Evolutionary conservation across 192 early-diverging fungal species (phyloP).

Genomic region (Entophlyctis helioformis): DNA sequence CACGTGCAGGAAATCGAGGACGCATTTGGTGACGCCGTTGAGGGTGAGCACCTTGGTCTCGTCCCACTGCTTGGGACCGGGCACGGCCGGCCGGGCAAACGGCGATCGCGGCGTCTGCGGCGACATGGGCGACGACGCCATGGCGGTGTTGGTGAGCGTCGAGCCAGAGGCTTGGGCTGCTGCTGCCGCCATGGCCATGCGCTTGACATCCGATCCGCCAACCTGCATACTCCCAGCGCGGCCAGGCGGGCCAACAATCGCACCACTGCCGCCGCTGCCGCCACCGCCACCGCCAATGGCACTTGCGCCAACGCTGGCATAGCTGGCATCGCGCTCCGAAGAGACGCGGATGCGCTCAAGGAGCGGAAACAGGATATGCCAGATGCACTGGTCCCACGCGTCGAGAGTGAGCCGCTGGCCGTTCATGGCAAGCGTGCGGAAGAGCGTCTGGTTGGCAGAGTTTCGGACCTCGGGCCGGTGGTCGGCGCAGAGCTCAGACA

Average conservation of each 20-base stretch:
- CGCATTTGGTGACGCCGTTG: slow-evolving; percentile 54
- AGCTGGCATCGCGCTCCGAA: slow-evolving; percentile 6
- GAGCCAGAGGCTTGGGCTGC: too few relatives aligned
- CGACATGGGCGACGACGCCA: too few relatives aligned
- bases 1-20: slow-evolving; percentile 52
- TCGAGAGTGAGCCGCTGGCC: slow-evolving; percentile 55
- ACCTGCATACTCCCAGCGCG: too few relatives aligned
- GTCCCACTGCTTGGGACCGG: slow-evolving; percentile 93
- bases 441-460: slow-evolving; percentile 87
- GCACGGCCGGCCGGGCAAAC: too few relatives aligned
- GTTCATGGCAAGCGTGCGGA: slow-evolving; percentile 86
- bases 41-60: slow-evolving; percentile 73
- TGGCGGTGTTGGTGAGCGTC: too few relatives aligned
- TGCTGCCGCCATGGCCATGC: slow-evolving; percentile 41
- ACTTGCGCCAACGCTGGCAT: slow-evolving; percentile 2
- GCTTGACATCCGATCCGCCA: not conserved
- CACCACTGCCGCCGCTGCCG: too few relatives aligned
- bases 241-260: too few relatives aligned
- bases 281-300: too few relatives aligned
- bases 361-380: slow-evolving; percentile 77
- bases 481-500: slow-evolving; percentile 77
- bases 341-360: slow-evolving; percentile 56
- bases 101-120: too few relatives aligned
- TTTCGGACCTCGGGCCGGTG: slow-evolving; percentile 81
- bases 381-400: slow-evolving; percentile 76